These are phyloP conservation scores for Fusarium devonianum DNA, from an alignment of 2,329 filamentous ascomycete species.

Conservation along the genomic window DNA sequence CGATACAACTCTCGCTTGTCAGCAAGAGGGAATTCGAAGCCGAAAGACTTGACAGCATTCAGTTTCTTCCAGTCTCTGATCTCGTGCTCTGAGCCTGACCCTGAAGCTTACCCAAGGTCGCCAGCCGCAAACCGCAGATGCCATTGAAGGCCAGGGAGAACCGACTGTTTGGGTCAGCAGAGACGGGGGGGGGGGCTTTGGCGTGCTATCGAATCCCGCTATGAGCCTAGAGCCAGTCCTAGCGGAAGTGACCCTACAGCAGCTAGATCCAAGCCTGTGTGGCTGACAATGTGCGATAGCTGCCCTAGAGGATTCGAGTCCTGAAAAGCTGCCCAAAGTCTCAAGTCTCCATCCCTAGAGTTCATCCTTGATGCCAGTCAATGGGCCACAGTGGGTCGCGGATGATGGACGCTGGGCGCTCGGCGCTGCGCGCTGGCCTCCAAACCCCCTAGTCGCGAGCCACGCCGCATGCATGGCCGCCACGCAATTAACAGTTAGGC, in stretches of 20 bases:
- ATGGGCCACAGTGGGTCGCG: background rate
- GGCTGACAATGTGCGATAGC: constrained; percentile 9
- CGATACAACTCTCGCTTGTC: constrained; percentile 5
- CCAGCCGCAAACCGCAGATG: constrained; percentile 5
- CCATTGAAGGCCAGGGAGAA: too few species aligned
- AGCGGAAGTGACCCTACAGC: constrained; percentile 2
- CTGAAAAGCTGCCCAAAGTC: too few species aligned
- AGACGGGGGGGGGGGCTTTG: constrained; percentile 26
- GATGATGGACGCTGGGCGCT: constrained; percentile 8
- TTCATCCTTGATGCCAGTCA: background rate
- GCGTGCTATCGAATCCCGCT: constrained; percentile 31
- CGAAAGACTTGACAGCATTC: background rate
- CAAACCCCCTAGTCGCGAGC: constrained; percentile 7
- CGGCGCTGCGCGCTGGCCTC: too few species aligned
- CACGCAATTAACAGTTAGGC: constrained; percentile 19
- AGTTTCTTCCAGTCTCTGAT: background rate
- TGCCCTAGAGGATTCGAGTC: constrained; percentile 5
- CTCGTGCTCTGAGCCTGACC: constrained; percentile 1
- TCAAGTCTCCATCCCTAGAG: background rate
- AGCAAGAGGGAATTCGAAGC: background rate
- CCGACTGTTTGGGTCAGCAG: constrained; percentile 41
- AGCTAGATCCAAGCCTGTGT: constrained; percentile 3
- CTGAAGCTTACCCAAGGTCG: constrained; percentile 1
- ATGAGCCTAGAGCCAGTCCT: constrained; percentile 23
- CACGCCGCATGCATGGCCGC: constrained; percentile 22